A percentile compares a stretch with the other conserved stretches of the same genome.
Evolutionary conservation across 2,329 filamentous ascomycete genomes (phyloP).

Genomic region (Teratosphaeria gauchensis): DNA sequence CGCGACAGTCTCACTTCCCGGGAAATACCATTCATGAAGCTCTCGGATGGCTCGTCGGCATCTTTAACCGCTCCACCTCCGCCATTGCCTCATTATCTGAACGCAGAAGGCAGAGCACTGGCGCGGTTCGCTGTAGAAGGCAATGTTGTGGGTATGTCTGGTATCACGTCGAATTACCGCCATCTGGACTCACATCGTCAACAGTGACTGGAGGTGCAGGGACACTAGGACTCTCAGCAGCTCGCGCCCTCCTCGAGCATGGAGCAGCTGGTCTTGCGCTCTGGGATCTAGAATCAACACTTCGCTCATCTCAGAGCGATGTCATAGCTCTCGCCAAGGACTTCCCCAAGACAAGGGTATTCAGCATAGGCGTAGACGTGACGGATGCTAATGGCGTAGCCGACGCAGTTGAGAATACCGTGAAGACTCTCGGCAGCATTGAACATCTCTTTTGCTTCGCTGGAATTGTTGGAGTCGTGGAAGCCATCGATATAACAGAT

Average conservation of each 20-base stretch:
- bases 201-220: constrained; percentile 59
- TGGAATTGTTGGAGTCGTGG: constrained; percentile 55
- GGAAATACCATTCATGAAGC: constrained; percentile 39
- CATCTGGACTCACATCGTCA: neutral
- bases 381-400: constrained; percentile 43
- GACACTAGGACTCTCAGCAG: constrained; percentile 49
- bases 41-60: constrained; percentile 33
- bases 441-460: constrained; percentile 56
- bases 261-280: constrained; percentile 50
- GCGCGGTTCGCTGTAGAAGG: constrained; percentile 44
- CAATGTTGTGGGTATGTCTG: constrained; percentile 41
- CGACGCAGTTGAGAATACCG: constrained; percentile 32
- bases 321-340: constrained; percentile 40
- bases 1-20: constrained; percentile 36
- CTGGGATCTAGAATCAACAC: constrained; percentile 46
- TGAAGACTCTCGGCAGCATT: constrained; percentile 40
- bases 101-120: constrained; percentile 32
- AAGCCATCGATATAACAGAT: constrained; percentile 50
- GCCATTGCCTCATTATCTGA: constrained; percentile 34
- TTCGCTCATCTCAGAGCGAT: constrained; percentile 28
- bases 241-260: constrained; percentile 58
- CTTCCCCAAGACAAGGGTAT: constrained; percentile 47
- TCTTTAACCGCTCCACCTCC: constrained; percentile 37
- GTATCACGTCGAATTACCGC: too few relatives aligned
- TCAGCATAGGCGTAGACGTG: constrained; percentile 48